Percentiles rank a stretch among this genome's conserved stretches.
Evolutionary conservation across 2,329 filamentous ascomycete species (phyloP).

Genomic region (Chaetomium olivaceum): DNA sequence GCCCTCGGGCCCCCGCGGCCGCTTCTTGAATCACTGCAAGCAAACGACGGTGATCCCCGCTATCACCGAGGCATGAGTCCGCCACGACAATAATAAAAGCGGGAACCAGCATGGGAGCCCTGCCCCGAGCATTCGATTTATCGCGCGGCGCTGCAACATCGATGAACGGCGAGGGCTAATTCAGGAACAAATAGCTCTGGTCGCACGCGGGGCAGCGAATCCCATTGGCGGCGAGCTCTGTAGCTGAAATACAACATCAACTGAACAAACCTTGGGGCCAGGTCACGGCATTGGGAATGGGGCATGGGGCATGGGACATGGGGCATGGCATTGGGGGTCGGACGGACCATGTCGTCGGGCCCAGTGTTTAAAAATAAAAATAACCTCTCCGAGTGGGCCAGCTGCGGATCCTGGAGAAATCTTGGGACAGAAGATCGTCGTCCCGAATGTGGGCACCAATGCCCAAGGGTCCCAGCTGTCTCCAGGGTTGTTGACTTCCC

Average conservation of each 20-base stretch:
- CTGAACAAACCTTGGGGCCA: not conserved
- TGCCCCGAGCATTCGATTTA: not conserved
- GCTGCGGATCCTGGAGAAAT: slow-evolving; percentile 7
- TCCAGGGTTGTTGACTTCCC: not conserved
- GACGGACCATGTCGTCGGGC: slow-evolving; percentile 22
- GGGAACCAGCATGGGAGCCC: not conserved
- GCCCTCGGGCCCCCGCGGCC: not conserved
- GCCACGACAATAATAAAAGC: not conserved
- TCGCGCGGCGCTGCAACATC: slow-evolving; percentile 16
- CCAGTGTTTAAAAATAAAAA: slow-evolving; percentile 23
- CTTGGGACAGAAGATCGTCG: slow-evolving; percentile 16
- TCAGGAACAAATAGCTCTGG: slow-evolving; percentile 25
- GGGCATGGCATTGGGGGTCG: not conserved
- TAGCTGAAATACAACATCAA: slow-evolving; percentile 28
- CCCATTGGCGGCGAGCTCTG: slow-evolving; percentile 20
- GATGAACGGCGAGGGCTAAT: slow-evolving; percentile 25
- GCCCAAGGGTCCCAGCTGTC: not conserved
- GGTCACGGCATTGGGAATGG: slow-evolving; percentile 21
- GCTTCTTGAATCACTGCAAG: not conserved
- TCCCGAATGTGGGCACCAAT: slow-evolving; percentile 1
- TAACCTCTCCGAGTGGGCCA: slow-evolving; percentile 16
- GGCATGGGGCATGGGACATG: too few relatives aligned
- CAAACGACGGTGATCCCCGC: not conserved
- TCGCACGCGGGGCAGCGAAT: not conserved
- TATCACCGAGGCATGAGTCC: not conserved